Conservation (phyloP, 805 yeast species). For the Sugiyamaella chiloensis region DNA sequence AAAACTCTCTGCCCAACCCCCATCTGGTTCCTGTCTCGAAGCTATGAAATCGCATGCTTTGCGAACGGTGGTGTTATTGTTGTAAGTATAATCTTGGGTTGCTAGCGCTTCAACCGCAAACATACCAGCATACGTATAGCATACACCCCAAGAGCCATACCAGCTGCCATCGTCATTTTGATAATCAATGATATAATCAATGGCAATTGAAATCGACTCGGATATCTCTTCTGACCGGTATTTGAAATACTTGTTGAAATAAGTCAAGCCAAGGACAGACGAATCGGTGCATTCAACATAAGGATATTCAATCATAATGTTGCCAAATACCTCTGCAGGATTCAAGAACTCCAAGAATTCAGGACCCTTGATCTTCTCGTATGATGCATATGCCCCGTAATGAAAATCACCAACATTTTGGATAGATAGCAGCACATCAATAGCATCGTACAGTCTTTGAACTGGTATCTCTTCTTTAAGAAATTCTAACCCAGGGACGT, state of each 20-base stretch:
- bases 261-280: slow-evolving; percentile 80
- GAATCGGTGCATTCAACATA: slow-evolving; percentile 98
- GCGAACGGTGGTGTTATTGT: slow-evolving; percentile 56
- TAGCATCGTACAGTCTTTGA: slow-evolving; percentile 57
- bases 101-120: slow-evolving; percentile 92
- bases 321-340: slow-evolving; percentile 98
- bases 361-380: slow-evolving; percentile 82
- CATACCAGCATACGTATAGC: slow-evolving; percentile 95
- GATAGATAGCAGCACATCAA: slow-evolving; percentile 69
- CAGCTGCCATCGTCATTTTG: slow-evolving; percentile 87
- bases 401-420: slow-evolving; percentile 81
- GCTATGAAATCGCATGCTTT: slow-evolving; percentile 85
- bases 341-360: slow-evolving; percentile 71
- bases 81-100: slow-evolving; percentile 62
- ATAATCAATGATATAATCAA: slow-evolving; percentile 61
- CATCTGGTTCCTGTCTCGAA: slow-evolving; percentile 73
- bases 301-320: slow-evolving; percentile 97
- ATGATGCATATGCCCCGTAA: slow-evolving; percentile 88
- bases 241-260: slow-evolving; percentile 62
- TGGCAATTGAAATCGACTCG: slow-evolving; percentile 69
- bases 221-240: slow-evolving; percentile 67
- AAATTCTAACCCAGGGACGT: slow-evolving; percentile 51
- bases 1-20: slow-evolving; percentile 98
- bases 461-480: slow-evolving; percentile 52
- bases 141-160: slow-evolving; percentile 99